Base-by-base conservation (phyloP, 2,329 filamentous ascomycete species). In the Fusarium clavum region DNA sequence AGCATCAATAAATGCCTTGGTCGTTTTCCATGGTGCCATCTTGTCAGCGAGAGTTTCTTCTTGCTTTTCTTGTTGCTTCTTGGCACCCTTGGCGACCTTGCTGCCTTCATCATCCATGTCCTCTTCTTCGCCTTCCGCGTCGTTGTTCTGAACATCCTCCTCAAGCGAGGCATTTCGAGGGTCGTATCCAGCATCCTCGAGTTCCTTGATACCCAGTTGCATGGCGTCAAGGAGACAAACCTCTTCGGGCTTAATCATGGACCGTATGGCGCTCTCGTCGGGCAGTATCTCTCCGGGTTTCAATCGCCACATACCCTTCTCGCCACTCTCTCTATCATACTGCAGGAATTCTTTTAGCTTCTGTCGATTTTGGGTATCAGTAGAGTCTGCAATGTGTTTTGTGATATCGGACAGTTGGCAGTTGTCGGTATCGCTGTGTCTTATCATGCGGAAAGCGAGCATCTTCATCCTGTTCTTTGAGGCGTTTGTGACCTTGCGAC, bases 391-490 rank as follows among this genome's bases (percentile, higher is more conserved):
- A 67, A 98, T 93, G 78, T 99, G 96, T 46, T 90, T 92, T 5
- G 94, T 98, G 40, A 99, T 92, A 74, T 95, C 93, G n/a, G 88
- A 89, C 18, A 97, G 88, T 24, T 90, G 90, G 25, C 94, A 87
- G 46, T 89, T 86, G 64, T 90, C 84, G 27, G 91, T 88, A 20
- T 88, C 84, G 74, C 91, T 94, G 74, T 93, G 92, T 67, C 91
- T 88, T 75, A 97, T 93, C 78, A 97, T 90, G 53, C 96, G 92
- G 79, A 94, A 98, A 0, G 94, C 92, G 41, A 99, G 90, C 91
- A 98, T 98, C 83, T 96, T 97, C 80, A 99, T 90, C 38, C 96
- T 90, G 80, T 96, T 97, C 84, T 99, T 99, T 38, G 93, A 91
- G n/a, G 95, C 94, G 61, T 97, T 97, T 0, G 96, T 99, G 30